These are phyloP conservation scores for Trichosporon sp. DNA, from an alignment of 1,284 basidiomycete genomes.

Conservation along the genomic window DNA sequence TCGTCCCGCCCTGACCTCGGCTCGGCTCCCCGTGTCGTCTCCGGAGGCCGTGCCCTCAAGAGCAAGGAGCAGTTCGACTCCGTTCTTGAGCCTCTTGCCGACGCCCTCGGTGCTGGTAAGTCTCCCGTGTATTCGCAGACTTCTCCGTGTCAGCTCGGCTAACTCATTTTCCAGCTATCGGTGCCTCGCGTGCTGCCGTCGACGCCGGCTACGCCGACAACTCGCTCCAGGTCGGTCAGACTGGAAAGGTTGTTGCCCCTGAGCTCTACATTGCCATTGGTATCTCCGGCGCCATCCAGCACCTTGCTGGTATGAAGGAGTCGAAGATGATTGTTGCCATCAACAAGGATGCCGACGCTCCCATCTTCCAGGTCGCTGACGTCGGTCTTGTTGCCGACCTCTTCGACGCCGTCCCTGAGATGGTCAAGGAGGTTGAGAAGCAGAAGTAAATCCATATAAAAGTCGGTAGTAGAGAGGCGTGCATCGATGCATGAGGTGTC, in stretches of 20 bases:
- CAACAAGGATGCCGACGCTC: slow-evolving; percentile 98
- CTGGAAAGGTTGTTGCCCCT: slow-evolving; percentile 64
- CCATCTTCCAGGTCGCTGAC: slow-evolving; percentile 98
- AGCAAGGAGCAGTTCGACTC: slow-evolving; percentile 85
- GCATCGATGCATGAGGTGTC: slow-evolving; percentile 3
- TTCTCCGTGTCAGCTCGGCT: background rate
- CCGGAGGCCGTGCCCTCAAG: slow-evolving; percentile 93
- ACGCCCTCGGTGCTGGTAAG: slow-evolving; percentile 71
- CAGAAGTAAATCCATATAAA: slow-evolving; percentile 12
- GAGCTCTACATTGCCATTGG: slow-evolving; percentile 94
- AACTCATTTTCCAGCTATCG: slow-evolving; percentile 60
- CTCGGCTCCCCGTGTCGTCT: slow-evolving; percentile 80
- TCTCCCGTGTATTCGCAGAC: background rate
- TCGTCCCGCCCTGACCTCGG: slow-evolving; percentile 92
- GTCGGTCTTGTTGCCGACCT: slow-evolving; percentile 88
- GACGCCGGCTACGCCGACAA: slow-evolving; percentile 99
- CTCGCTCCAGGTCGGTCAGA: slow-evolving; percentile 96
- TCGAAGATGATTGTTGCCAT: slow-evolving; percentile 97
- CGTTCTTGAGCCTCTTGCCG: slow-evolving; percentile 87
- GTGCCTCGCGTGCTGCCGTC: slow-evolving; percentile 94
- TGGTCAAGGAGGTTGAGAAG: slow-evolving; percentile 65
- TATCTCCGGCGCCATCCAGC: slow-evolving; percentile 97
- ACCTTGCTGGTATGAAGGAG: slow-evolving; percentile 99
- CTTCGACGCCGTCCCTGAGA: slow-evolving; percentile 79
- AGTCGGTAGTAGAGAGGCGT: slow-evolving; percentile 6